Conservation (phyloP, 768 basidiomycete genomes). For the Sutorius australiensis region DNA sequence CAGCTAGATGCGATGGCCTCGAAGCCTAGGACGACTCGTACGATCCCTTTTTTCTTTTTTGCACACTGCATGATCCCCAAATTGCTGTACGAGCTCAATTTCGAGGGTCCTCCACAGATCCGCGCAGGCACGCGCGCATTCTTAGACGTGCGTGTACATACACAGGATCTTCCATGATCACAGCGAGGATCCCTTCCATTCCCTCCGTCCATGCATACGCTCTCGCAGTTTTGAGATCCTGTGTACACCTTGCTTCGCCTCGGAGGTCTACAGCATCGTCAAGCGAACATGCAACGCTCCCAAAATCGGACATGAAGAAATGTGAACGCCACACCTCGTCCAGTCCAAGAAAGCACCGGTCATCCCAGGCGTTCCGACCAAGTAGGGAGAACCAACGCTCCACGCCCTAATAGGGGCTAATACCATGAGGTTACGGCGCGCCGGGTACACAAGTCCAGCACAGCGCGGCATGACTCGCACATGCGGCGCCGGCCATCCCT, state of each 20-base stretch:
- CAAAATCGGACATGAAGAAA: constrained; percentile 5
- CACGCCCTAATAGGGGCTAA: constrained; percentile 5
- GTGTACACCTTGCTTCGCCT: constrained; percentile 15
- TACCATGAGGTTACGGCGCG: constrained; percentile 21
- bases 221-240: background rate
- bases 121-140: background rate
- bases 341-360: background rate
- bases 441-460: constrained; percentile 7
- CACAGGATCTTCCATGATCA: background rate
- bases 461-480: background rate
- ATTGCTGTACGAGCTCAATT: background rate
- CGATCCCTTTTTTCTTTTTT: constrained; percentile 1
- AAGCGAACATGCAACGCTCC: background rate
- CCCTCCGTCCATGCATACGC: background rate
- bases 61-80: background rate
- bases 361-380: constrained; percentile 4
- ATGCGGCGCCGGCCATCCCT: background rate
- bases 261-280: constrained; percentile 8
- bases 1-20: background rate
- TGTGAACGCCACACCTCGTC: constrained; percentile 9
- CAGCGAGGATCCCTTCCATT: background rate
- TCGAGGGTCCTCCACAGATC: constrained; percentile 4
- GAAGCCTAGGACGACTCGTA: background rate
- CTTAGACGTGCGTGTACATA: background rate
- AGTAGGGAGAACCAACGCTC: background rate